Base-by-base conservation (phyloP, 2,329 filamentous ascomycete species). In the Penicillium sp. region DNA sequence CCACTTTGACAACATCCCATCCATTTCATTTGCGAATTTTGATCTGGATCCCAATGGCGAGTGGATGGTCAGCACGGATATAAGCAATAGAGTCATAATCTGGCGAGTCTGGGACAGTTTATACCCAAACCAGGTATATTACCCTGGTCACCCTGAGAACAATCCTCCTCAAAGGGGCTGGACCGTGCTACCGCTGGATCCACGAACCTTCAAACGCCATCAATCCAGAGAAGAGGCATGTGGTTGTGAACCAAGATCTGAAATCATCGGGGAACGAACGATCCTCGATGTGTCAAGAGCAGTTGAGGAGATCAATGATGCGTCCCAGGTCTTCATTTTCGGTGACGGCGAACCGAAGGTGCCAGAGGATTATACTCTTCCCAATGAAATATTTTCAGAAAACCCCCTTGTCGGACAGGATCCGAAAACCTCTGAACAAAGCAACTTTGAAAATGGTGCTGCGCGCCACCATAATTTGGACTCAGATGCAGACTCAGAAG, bases 51-150 rank as follows among this genome's bases (percentile, higher is more conserved):
- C 79, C 0, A 73, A 79, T 26, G 85, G 82, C 5, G 74, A 76
- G 52, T 87, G 82, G 81, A 78, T 88, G 52, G 68, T 84, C 27
- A 84, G 82, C 53, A 83, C 81, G 11, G 82, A 84, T 60, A 85
- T 88, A 46, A 67, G 76, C 35, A 83, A 84, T 26, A 70, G 72
- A 23, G 73, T 80, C 1, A 68, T 78, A 21, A 64, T 83, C 6
- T 85, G 82, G 81, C 77, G 81, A 11, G 67, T 80, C 14, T 81
- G 78, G 78, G 70, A 76, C 19, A 63, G 59, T 25, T 61, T 69
- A 21, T 55, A 42, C 46, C 75, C 65, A n/a, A 67, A 67, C 27
- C 66, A 66, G 27, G 53, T 61, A 13, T 69, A 69, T 53, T 64
- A 67, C 46, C 61, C 62, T 21, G 62, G 62, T 14, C 29, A 55